A percentile compares a stretch with the other conserved stretches of the same genome.
These are phyloP conservation scores for Cucurbita ficifolia DNA, from an alignment of 306 rosid genomes.

Conservation along the genomic window DNA sequence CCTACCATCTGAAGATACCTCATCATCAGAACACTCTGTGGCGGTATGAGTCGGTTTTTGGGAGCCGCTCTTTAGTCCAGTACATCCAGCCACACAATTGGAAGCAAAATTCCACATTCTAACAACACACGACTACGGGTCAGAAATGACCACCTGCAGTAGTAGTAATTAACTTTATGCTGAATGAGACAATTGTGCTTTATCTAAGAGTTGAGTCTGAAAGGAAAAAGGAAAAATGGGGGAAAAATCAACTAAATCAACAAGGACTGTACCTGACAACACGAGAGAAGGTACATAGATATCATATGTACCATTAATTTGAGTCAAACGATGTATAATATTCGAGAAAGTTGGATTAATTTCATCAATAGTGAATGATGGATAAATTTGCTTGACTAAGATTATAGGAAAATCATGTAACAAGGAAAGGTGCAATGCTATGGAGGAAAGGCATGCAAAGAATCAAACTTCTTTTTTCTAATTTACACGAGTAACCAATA, in stretches of 20 bases:
- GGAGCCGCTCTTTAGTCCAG: constrained; percentile 37
- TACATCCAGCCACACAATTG: constrained; percentile 59
- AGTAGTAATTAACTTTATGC: neutral
- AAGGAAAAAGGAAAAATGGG: neutral
- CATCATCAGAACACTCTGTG: constrained; percentile 84
- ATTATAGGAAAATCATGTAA: neutral
- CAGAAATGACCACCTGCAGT: neutral
- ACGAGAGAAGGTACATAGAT: neutral
- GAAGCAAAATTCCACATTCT: constrained; percentile 93
- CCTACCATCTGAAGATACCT: constrained; percentile 58
- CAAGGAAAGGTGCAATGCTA: neutral
- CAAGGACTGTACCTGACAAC: neutral
- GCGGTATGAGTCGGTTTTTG: constrained; percentile 31
- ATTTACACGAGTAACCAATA: neutral
- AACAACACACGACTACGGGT: constrained; percentile 6
- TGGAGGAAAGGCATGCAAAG: neutral
- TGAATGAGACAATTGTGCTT: neutral
- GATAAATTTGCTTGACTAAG: neutral
- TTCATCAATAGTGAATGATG: neutral
- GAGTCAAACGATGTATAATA: neutral
- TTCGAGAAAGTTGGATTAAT: neutral
- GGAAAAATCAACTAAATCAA: neutral
- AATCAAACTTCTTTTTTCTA: neutral
- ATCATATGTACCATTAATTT: neutral
- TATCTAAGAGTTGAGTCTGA: constrained; percentile 13